Evolutionary conservation across 495 filamentous ascomycete genomes (phyloP).

Genomic region (Mycothermus thermophilus): DNA sequence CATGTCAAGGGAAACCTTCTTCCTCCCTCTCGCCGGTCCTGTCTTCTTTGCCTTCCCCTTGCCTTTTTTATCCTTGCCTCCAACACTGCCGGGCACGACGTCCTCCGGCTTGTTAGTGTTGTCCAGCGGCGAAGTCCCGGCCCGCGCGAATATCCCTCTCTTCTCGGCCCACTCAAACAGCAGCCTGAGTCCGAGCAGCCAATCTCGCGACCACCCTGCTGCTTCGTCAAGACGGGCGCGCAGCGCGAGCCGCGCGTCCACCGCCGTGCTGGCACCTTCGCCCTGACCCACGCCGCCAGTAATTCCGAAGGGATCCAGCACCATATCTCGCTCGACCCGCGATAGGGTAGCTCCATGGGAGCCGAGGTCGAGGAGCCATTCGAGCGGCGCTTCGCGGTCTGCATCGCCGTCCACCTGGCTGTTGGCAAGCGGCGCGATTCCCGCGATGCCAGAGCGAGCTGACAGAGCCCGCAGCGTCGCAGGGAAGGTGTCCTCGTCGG

Average conservation of each 20-base stretch:
- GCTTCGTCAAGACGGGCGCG: slow-evolving; percentile 43
- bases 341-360: slow-evolving; percentile 51
- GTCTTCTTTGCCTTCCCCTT: neutral
- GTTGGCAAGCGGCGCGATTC: no score
- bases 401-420: no score
- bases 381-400: slow-evolving; percentile 39
- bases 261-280: slow-evolving; percentile 44
- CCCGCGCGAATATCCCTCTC: slow-evolving; percentile 10
- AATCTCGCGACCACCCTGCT: slow-evolving; percentile 41
- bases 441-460: no score
- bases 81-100: no score
- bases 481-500: slow-evolving; percentile 56
- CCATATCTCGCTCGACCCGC: slow-evolving; percentile 58
- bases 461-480: slow-evolving; percentile 60
- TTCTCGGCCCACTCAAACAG: slow-evolving; percentile 70
- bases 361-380: slow-evolving; percentile 63
- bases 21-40: slow-evolving; percentile 15
- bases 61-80: slow-evolving; percentile 16
- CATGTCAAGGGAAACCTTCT: slow-evolving; percentile 16
- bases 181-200: slow-evolving; percentile 58
- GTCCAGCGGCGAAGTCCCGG: neutral
- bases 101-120: slow-evolving; percentile 12
- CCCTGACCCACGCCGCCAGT: slow-evolving; percentile 32
- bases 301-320: slow-evolving; percentile 39
- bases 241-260: slow-evolving; percentile 66